Base-by-base conservation (phyloP, 371 early-diverging fungal species). In the Mucor saturninus region DNA sequence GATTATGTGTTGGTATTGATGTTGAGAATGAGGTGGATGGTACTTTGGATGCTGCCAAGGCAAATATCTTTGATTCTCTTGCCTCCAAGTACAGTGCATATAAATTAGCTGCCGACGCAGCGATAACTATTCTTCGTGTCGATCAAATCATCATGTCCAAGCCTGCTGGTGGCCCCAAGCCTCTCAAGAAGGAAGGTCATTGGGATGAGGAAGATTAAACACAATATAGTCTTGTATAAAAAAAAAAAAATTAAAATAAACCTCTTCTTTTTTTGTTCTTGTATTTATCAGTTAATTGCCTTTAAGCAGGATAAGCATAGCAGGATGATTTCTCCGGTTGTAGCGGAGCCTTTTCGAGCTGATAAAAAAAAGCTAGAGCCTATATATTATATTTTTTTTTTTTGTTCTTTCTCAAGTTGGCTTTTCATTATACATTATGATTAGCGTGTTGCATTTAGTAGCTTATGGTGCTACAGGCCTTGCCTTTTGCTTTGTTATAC, bases 111-210 rank as follows among this genome's bases (percentile, higher is more conserved):
- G 87, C 95, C 38, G 90, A 96, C 71, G 92, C 96, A 28, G 97
- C 98, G n/a, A 75, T 96, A 62, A 97, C 98, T 2, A 86, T 98
- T 31, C 86, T 98, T 59, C 89, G 95, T 70, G 96, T 98, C 37
- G 98, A 98, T 80, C 98, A 97, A 87, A 94, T 98, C 69, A 97
- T 98, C 79, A 98, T 98, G 98, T 93, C 93, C 63, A 97, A 97
- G 81, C 93, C 92, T 54, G 98, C 98, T 32, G 50, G 50, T 50
- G 98, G 98, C 7, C 98, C 97, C 29, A 96, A 96, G 77, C 90
- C 91, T 59, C 92, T 90, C 62, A 92, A 94, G 90, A 85, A 93
- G 80, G 86, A 92, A 71, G 81, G 85, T 63, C 87, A 95, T 81
- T 95, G 95, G 96, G 97, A 96, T 74, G 93, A 95, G 73, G 94